A percentile compares a stretch with the other conserved stretches of the same genome.
Conservation (phyloP, 345 rosid genomes). For the Jatropha curcas region DNA sequence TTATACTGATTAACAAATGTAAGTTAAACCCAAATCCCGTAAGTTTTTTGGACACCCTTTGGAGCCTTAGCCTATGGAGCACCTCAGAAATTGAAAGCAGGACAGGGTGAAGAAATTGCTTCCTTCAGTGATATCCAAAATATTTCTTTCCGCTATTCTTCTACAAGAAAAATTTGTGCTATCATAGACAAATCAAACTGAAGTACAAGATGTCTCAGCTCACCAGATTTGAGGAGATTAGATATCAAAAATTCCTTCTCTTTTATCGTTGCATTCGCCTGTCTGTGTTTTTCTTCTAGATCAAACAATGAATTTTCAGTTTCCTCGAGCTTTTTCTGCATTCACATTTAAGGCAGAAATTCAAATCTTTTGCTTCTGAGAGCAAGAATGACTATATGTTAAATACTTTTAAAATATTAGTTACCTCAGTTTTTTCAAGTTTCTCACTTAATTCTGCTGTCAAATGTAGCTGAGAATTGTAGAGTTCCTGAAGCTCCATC, state of each 20-base stretch:
- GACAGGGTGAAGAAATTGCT: neutral
- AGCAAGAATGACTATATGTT: conserved; percentile 5
- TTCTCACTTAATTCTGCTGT: conserved; percentile 70
- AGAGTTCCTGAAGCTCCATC: conserved; percentile 83
- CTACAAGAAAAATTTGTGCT: neutral
- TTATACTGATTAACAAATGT: neutral
- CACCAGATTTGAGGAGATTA: conserved; percentile 88
- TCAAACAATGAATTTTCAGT: conserved; percentile 77
- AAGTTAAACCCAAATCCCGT: neutral
- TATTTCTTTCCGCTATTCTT: neutral
- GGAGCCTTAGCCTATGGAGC: neutral
- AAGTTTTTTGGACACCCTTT: neutral
- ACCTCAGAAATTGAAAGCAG: neutral
- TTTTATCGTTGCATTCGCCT: conserved; percentile 88
- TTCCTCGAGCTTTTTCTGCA: conserved; percentile 85
- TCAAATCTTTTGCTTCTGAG: conserved; percentile 16
- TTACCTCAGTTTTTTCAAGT: conserved; percentile 89
- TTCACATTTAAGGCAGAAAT: conserved; percentile 22
- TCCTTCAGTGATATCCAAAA: neutral
- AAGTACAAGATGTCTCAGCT: conserved; percentile 13
- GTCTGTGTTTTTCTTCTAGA: conserved; percentile 91
- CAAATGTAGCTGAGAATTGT: conserved; percentile 71
- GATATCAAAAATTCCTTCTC: conserved; percentile 88
- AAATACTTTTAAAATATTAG: neutral
- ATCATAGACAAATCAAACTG: neutral